phyloP scores from a whole-genome alignment of 345 rosid species.

The Kernera saxatilis region DNA sequence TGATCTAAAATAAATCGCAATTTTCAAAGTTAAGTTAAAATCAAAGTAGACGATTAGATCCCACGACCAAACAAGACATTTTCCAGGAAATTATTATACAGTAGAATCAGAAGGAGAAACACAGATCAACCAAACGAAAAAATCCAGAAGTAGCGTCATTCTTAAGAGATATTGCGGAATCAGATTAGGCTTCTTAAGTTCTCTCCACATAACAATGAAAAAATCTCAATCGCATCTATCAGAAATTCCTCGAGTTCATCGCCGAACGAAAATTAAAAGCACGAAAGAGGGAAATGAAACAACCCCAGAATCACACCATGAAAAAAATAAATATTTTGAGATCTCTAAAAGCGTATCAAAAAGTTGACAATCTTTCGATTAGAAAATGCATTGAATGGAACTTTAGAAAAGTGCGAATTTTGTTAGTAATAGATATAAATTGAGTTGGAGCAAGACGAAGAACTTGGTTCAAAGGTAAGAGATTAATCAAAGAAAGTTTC shows the following conservation, averaged over 20 bases:
- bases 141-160: neutral
- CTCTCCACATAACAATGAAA: neutral
- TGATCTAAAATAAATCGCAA: neutral
- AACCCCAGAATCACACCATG: neutral
- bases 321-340: neutral
- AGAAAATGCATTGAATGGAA: neutral
- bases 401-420: neutral
- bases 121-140: neutral
- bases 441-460: neutral
- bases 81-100: neutral
- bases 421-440: neutral
- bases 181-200: neutral
- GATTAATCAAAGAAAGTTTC: slow-evolving; percentile 2
- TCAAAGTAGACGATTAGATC: neutral
- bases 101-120: neutral
- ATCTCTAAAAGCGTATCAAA: neutral
- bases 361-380: slow-evolving; percentile 11
- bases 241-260: slow-evolving; percentile 3
- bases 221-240: neutral
- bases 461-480: neutral
- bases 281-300: neutral
- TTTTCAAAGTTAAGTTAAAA: neutral
- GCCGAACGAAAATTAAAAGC: neutral
- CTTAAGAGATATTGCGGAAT: neutral
- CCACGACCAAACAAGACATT: neutral